These are phyloP conservation scores for Leccinum pellstonianum DNA, from an alignment of 768 basidiomycete species.

Conservation along the genomic window DNA sequence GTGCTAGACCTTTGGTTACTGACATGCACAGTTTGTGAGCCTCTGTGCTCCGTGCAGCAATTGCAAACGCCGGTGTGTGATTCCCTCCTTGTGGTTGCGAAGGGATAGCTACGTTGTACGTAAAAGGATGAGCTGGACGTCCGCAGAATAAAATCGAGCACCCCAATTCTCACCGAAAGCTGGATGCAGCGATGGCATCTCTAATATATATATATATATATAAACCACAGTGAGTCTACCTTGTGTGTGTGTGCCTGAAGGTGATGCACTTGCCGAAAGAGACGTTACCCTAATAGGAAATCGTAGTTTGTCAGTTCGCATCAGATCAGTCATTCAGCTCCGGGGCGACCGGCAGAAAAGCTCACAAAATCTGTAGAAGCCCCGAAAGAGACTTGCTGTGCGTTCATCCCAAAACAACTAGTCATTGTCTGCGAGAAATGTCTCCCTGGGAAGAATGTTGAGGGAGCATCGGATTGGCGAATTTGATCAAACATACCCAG, in stretches of 20 bases:
- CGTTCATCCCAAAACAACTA: slow-evolving; percentile 43
- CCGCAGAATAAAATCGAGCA: neutral
- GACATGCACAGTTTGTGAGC: slow-evolving; percentile 63
- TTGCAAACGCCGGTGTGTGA: slow-evolving; percentile 67
- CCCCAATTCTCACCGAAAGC: slow-evolving; percentile 45
- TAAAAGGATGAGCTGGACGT: slow-evolving; percentile 26
- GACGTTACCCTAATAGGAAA: slow-evolving; percentile 61
- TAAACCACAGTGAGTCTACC: slow-evolving; percentile 13
- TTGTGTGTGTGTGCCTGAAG: slow-evolving; percentile 3
- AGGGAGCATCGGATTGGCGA: neutral
- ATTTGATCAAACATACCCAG: slow-evolving; percentile 42
- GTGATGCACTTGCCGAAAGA: slow-evolving; percentile 52
- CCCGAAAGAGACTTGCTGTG: slow-evolving; percentile 36
- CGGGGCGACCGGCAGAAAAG: slow-evolving; percentile 8
- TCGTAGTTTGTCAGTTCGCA: slow-evolving; percentile 13
- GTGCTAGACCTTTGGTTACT: slow-evolving; percentile 59
- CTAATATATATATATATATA: slow-evolving; percentile 31
- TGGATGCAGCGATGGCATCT: slow-evolving; percentile 63
- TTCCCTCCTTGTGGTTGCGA: slow-evolving; percentile 70
- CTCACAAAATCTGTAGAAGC: slow-evolving; percentile 82
- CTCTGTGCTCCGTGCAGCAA: slow-evolving; percentile 54
- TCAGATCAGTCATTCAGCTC: neutral
- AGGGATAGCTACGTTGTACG: slow-evolving; percentile 56
- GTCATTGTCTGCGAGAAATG: slow-evolving; percentile 50
- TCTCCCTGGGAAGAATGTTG: slow-evolving; percentile 40